Conservation (phyloP, 2,329 filamentous ascomycete species). For the Stachybotrys chlorohalonatus region DNA sequence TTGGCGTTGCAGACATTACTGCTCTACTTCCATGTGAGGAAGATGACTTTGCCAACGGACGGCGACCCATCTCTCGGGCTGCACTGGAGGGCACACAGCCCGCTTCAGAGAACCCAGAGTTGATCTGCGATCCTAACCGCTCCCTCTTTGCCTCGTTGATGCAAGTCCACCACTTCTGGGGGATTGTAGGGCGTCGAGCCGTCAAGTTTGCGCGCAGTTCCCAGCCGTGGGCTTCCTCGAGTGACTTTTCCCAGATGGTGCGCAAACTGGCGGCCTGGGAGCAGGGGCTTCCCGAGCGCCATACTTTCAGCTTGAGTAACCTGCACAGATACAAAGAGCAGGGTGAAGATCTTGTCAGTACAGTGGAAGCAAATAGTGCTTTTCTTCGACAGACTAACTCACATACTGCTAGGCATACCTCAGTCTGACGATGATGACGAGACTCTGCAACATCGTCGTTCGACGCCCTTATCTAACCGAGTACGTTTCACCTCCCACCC, state of each 20-base stretch:
- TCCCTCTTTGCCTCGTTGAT: conserved; percentile 48
- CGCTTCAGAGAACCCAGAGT: conserved; percentile 33
- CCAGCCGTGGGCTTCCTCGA: conserved; percentile 36
- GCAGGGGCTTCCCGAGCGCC: conserved; percentile 32
- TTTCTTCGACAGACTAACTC: conserved; percentile 4
- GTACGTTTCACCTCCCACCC: conserved; percentile 20
- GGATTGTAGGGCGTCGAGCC: conserved; percentile 38
- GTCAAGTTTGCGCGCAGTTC: conserved; percentile 32
- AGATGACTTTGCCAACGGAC: conserved; percentile 38
- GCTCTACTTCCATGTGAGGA: conserved; percentile 44
- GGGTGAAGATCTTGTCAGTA: conserved; percentile 38
- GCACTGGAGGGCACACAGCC: conserved; percentile 45
- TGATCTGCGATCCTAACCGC: conserved; percentile 32
- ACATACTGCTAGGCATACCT: conserved; percentile 35
- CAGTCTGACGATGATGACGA: conserved; percentile 44
- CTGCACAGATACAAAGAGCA: conserved; percentile 36
- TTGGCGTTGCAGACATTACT: conserved; percentile 44
- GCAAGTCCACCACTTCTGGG: conserved; percentile 47
- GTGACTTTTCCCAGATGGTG: conserved; percentile 37
- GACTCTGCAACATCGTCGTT: conserved; percentile 47
- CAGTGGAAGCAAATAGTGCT: not conserved
- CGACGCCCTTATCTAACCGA: conserved; percentile 44
- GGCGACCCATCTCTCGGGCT: conserved; percentile 38
- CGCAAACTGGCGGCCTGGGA: conserved; percentile 39
- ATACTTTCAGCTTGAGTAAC: conserved; percentile 34